Percentiles rank a stretch among this genome's conserved stretches.
These are phyloP conservation scores for Tricholoma sp. DNA, from an alignment of 768 basidiomycete species.

Conservation along the genomic window DNA sequence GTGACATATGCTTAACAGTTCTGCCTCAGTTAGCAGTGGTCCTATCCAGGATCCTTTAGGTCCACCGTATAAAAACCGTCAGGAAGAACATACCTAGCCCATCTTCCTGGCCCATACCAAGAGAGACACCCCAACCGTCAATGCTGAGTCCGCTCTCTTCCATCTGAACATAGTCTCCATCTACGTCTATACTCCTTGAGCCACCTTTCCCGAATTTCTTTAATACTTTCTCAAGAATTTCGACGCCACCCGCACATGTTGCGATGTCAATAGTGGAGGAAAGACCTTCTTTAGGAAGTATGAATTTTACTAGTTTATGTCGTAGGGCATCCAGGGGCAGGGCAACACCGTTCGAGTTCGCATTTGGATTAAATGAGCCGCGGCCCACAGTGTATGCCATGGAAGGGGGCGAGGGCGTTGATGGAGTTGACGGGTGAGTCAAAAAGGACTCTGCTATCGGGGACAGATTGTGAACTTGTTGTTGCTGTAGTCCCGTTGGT, in stretches of 20 bases:
- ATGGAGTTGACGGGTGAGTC: conserved; percentile 26
- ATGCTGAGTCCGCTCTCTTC: conserved; percentile 75
- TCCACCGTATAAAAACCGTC: not conserved
- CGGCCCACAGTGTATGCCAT: conserved; percentile 50
- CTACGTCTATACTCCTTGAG: conserved; percentile 35
- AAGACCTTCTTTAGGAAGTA: conserved; percentile 75
- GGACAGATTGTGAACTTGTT: conserved; percentile 48
- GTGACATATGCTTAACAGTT: conserved; percentile 79
- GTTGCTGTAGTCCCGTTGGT: conserved; percentile 27
- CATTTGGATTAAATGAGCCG: conserved; percentile 50
- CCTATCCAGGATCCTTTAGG: conserved; percentile 34
- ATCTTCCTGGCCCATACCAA: conserved; percentile 54
- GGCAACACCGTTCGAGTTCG: conserved; percentile 36
- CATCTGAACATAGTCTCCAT: conserved; percentile 54
- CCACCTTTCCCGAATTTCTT: conserved; percentile 80
- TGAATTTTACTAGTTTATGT: conserved; percentile 84
- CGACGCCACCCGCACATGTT: conserved; percentile 74
- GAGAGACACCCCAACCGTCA: conserved; percentile 86
- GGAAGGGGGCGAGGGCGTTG: conserved; percentile 46
- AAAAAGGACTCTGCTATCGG: conserved; percentile 68
- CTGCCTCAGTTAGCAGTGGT: conserved; percentile 73
- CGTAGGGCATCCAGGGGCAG: conserved; percentile 74
- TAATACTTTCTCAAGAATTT: conserved; percentile 84
- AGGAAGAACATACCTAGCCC: conserved; percentile 35
- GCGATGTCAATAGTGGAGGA: conserved; percentile 76